phyloP scores from a whole-genome alignment of 2,329 filamentous ascomycete genomes.

The Blastomyces emzantsi region DNA sequence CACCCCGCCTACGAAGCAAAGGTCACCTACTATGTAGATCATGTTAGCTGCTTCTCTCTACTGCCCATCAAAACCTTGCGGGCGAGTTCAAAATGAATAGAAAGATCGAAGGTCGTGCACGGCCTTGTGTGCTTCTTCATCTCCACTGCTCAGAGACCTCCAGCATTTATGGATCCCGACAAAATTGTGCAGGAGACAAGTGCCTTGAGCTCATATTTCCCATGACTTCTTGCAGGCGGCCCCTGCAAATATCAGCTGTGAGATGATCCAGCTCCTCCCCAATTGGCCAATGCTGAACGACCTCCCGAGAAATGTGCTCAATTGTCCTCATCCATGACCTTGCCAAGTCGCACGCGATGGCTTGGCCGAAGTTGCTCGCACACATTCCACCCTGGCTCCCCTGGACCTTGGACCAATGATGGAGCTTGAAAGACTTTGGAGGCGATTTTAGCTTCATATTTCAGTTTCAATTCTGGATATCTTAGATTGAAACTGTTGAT shows the following conservation, averaged over 20 bases:
- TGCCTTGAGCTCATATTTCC: not conserved
- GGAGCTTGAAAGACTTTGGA: not conserved
- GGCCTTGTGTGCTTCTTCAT: too few species aligned
- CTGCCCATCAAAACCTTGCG: too few species aligned
- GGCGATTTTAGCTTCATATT: not conserved
- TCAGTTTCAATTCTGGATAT: not conserved
- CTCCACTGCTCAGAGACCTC: too few species aligned
- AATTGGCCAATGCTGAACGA: not conserved
- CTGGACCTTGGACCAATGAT: not conserved
- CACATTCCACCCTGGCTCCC: not conserved
- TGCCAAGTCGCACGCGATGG: conserved; percentile 4
- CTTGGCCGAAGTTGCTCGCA: not conserved
- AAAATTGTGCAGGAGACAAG: too few species aligned
- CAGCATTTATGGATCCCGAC: too few species aligned
- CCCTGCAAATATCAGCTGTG: not conserved
- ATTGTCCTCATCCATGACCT: conserved; percentile 13
- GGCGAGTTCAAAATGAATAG: too few species aligned
- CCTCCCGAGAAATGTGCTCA: conserved; percentile 14
- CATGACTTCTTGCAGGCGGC: not conserved
- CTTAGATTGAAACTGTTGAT: not conserved
- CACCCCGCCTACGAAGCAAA: too few species aligned
- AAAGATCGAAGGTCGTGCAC: too few species aligned
- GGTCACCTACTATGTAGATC: too few species aligned
- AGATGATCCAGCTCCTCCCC: not conserved
- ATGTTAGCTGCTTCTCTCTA: too few species aligned